Evolutionary conservation across 2,329 filamentous ascomycete genomes (phyloP).

Genomic region (Pseudocercospora vitis): DNA sequence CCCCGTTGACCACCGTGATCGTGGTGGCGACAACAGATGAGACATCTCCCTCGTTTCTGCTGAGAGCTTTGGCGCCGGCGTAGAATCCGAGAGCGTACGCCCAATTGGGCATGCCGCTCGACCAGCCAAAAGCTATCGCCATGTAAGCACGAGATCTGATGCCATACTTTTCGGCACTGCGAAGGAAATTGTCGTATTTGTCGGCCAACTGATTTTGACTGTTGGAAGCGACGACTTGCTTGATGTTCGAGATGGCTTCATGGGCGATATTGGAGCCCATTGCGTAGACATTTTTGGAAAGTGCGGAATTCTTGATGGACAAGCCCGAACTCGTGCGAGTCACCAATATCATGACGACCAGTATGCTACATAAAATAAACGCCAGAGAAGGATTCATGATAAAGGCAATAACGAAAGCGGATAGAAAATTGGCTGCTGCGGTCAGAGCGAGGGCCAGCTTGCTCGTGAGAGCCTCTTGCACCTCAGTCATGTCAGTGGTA

Average conservation of each 20-base stretch:
- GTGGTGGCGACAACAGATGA: neutral
- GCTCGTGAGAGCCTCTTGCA: slow-evolving; percentile 91
- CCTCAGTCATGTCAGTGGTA: slow-evolving; percentile 87
- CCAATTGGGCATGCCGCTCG: slow-evolving; percentile 81
- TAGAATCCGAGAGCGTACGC: slow-evolving; percentile 89
- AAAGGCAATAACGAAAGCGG: slow-evolving; percentile 88
- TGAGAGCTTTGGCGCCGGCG: slow-evolving; percentile 62
- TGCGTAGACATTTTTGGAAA: slow-evolving; percentile 80
- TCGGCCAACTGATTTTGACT: slow-evolving; percentile 88
- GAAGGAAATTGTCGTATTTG: slow-evolving; percentile 77
- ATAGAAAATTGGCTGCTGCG: slow-evolving; percentile 77
- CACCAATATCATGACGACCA: slow-evolving; percentile 72
- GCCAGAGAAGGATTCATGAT: slow-evolving; percentile 91
- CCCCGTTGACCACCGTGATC: neutral
- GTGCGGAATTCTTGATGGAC: slow-evolving; percentile 75
- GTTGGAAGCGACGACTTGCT: slow-evolving; percentile 88
- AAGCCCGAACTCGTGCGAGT: slow-evolving; percentile 71
- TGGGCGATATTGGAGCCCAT: slow-evolving; percentile 85
- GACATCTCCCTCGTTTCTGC: neutral
- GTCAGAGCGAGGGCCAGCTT: slow-evolving; percentile 78
- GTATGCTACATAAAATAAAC: slow-evolving; percentile 80
- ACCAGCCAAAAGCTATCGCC: slow-evolving; percentile 74
- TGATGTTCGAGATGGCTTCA: slow-evolving; percentile 89
- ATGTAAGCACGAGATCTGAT: slow-evolving; percentile 71
- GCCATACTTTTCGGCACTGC: slow-evolving; percentile 71